Evolutionary conservation across 2,329 filamentous ascomycete genomes (phyloP).

Genomic region (Sporothrix phasma): DNA sequence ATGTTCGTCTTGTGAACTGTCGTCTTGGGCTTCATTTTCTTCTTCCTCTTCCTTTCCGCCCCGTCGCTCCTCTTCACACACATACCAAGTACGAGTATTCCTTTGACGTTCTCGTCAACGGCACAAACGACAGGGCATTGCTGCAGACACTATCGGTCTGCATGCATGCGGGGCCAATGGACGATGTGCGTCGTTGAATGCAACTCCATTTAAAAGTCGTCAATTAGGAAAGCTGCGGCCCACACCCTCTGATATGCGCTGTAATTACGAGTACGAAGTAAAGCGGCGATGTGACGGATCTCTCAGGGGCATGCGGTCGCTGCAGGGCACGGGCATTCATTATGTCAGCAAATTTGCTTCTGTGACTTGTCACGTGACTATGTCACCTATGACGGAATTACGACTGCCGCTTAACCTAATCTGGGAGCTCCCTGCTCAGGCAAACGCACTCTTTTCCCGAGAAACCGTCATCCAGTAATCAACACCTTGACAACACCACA

Average conservation of each 20-base stretch:
- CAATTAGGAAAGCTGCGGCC: too few species aligned
- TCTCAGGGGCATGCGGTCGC: slow-evolving; percentile 1
- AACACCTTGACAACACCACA: neutral
- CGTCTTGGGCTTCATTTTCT: neutral
- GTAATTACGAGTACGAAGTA: too few species aligned
- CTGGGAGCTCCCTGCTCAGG: neutral
- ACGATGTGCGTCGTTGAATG: too few species aligned
- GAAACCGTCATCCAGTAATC: slow-evolving; percentile 1
- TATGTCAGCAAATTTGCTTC: neutral
- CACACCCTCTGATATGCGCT: neutral
- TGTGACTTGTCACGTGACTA: neutral
- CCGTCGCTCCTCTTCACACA: too few species aligned
- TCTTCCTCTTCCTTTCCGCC: neutral
- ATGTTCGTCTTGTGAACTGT: neutral
- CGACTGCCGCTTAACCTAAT: slow-evolving; percentile 6
- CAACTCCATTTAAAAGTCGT: too few species aligned
- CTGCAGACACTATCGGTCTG: slow-evolving; percentile 6
- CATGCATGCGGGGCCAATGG: neutral
- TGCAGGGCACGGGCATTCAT: neutral
- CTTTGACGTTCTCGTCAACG: neutral
- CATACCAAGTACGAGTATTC: neutral
- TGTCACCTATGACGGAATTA: slow-evolving; percentile 8
- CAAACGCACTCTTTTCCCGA: slow-evolving; percentile 1
- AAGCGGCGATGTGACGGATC: neutral
- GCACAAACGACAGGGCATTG: neutral